Conservation (phyloP, 2,329 filamentous ascomycete species). For the Paracoccidioides lutzii region DNA sequence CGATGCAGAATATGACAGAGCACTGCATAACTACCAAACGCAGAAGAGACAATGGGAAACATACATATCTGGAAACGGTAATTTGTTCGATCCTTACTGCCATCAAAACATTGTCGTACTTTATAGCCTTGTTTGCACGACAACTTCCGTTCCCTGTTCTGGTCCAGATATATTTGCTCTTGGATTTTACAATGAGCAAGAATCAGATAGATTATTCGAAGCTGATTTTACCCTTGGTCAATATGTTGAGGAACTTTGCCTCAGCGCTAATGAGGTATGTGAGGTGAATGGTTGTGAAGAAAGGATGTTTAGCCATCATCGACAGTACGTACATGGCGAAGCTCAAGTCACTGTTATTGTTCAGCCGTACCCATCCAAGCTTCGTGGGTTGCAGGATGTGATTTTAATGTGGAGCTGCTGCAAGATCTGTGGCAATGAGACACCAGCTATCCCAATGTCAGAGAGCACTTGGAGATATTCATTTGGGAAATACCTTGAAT, state of each 20-base stretch:
- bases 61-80: constrained; percentile 74
- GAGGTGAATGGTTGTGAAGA: constrained; percentile 74
- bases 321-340: constrained; percentile 93
- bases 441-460: constrained; percentile 81
- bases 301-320: constrained; percentile 82
- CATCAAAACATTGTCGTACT: constrained; percentile 95
- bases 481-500: constrained; percentile 93
- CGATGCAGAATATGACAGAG: constrained; percentile 93
- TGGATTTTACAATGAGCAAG: constrained; percentile 86
- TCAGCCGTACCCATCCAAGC: constrained; percentile 56
- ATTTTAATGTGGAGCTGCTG: constrained; percentile 98
- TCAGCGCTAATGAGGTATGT: constrained; percentile 63
- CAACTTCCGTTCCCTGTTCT: constrained; percentile 82
- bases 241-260: constrained; percentile 83
- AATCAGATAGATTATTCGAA: constrained; percentile 53
- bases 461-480: constrained; percentile 95
- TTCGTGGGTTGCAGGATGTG: constrained; percentile 54
- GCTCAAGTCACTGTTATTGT: constrained; percentile 87
- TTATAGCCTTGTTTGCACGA: constrained; percentile 85
- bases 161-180: constrained; percentile 84
- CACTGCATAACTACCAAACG: constrained; percentile 81
- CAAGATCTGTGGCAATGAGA: constrained; percentile 81
- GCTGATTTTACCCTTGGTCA: constrained; percentile 88
- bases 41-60: constrained; percentile 95
- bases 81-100: constrained; percentile 85